phyloP scores from a whole-genome alignment of 352 stramenopile genomes.

The Elongisporangium prolatum region DNA sequence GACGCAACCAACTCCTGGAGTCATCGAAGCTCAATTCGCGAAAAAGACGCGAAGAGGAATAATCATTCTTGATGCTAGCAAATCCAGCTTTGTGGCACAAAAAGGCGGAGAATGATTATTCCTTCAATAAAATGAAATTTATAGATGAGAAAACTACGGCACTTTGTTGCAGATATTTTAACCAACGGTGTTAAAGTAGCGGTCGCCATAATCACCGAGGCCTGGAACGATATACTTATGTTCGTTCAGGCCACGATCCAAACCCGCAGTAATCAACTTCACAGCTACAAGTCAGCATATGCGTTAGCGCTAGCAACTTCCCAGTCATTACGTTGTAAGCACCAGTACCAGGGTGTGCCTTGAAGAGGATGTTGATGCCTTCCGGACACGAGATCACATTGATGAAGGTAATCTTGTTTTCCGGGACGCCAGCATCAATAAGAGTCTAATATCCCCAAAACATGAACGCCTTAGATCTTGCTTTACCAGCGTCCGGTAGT shows the following conservation, averaged over 20 bases:
- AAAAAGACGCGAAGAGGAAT: too few species aligned
- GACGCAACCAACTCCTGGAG: too few species aligned
- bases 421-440: slow-evolving; percentile 75
- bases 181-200: slow-evolving; percentile 83
- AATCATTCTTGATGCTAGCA: too few species aligned
- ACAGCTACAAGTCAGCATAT: slow-evolving; percentile 27
- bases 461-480: too few species aligned
- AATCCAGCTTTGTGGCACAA: too few species aligned
- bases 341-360: slow-evolving; percentile 58
- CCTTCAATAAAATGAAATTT: too few species aligned
- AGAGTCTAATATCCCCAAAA: slow-evolving; percentile 67
- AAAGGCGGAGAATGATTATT: too few species aligned
- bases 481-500: too few species aligned
- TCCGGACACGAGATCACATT: slow-evolving; percentile 94
- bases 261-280: slow-evolving; percentile 74
- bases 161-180: too few species aligned
- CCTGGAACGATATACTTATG: slow-evolving; percentile 96
- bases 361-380: slow-evolving; percentile 78
- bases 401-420: slow-evolving; percentile 92
- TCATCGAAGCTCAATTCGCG: too few species aligned
- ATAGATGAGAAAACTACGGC: too few species aligned
- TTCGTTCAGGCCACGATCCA: slow-evolving; percentile 89
- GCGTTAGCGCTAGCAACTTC: slow-evolving; percentile 18
- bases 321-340: slow-evolving; percentile 25
- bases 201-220: slow-evolving; percentile 94